Conservation (phyloP, 2,329 filamentous ascomycete genomes). For the Talaromyces sp. region DNA sequence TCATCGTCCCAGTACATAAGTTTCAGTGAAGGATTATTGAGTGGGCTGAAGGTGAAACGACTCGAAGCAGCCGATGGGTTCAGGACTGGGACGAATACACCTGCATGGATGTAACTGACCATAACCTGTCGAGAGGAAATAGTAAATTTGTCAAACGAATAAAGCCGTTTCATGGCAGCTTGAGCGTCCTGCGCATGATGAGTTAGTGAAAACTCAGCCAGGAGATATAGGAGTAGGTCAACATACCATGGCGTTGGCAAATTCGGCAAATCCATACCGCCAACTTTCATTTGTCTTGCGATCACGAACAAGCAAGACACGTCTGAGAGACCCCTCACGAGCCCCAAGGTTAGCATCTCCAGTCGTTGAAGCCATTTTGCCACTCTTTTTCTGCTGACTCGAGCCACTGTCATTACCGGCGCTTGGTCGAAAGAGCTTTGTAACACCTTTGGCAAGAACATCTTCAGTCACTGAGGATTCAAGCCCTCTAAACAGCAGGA, state of each 20-base stretch:
- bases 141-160: constrained; percentile 73
- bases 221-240: too few species aligned
- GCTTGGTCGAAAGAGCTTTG: constrained; percentile 68
- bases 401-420: constrained; percentile 39
- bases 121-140: constrained; percentile 73
- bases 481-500: constrained; percentile 73
- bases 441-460: constrained; percentile 70
- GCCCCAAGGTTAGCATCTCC: constrained; percentile 68
- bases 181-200: constrained; percentile 61
- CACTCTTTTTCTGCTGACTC: constrained; percentile 47
- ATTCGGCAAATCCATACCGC: constrained; percentile 84
- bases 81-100: constrained; percentile 77
- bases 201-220: constrained; percentile 6
- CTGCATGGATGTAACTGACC: constrained; percentile 77
- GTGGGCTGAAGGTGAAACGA: constrained; percentile 68
- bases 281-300: constrained; percentile 71
- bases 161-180: constrained; percentile 72
- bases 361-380: constrained; percentile 59
- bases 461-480: constrained; percentile 72
- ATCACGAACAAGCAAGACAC: constrained; percentile 77
- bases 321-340: constrained; percentile 71
- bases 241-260: constrained; percentile 66
- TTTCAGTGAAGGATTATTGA: constrained; percentile 68
- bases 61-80: constrained; percentile 61
- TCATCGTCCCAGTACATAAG: constrained; percentile 77